Evolutionary conservation across 176 grass and related monocot genomes (phyloP).

Genomic region (Juncus effusus): DNA sequence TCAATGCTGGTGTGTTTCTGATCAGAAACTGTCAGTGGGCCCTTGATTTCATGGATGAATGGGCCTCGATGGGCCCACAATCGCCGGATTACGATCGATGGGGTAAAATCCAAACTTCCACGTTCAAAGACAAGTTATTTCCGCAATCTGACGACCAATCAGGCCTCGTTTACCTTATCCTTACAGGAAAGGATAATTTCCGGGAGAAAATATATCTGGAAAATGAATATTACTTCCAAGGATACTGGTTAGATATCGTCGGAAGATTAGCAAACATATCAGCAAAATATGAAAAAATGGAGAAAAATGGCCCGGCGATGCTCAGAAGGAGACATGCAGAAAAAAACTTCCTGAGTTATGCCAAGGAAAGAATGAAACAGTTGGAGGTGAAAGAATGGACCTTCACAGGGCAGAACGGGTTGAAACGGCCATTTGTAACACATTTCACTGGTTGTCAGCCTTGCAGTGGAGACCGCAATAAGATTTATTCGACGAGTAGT

Average conservation of each 20-base stretch:
- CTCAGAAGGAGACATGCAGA: conserved; percentile 59
- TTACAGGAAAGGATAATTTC: conserved; percentile 39
- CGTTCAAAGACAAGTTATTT: conserved; percentile 66
- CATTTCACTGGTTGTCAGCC: conserved; percentile 98
- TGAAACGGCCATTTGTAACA: conserved; percentile 68
- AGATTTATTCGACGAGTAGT: conserved; percentile 47
- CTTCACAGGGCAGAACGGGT: conserved; percentile 33
- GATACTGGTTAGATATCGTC: conserved; percentile 86
- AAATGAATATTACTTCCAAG: conserved; percentile 65
- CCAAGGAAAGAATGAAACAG: conserved; percentile 31
- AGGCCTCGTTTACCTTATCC: conserved; percentile 73
- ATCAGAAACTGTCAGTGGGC: conserved; percentile 97
- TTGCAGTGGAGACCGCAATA: conserved; percentile 67
- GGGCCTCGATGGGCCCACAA: conserved; percentile 19
- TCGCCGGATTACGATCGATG: conserved; percentile 16
- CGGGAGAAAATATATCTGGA: conserved; percentile 64
- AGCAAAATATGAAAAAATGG: conserved; percentile 45
- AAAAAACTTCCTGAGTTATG: conserved; percentile 25
- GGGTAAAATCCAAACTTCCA: conserved; percentile 41
- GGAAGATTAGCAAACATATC: conserved; percentile 50
- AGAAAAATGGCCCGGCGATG: conserved; percentile 26
- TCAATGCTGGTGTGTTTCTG: conserved; percentile 95
- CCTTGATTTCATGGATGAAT: conserved; percentile 56
- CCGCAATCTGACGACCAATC: conserved; percentile 81
- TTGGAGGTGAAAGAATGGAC: conserved; percentile 32